Base-by-base conservation (phyloP, 2,329 filamentous ascomycete species). In the Fusarium sp. region DNA sequence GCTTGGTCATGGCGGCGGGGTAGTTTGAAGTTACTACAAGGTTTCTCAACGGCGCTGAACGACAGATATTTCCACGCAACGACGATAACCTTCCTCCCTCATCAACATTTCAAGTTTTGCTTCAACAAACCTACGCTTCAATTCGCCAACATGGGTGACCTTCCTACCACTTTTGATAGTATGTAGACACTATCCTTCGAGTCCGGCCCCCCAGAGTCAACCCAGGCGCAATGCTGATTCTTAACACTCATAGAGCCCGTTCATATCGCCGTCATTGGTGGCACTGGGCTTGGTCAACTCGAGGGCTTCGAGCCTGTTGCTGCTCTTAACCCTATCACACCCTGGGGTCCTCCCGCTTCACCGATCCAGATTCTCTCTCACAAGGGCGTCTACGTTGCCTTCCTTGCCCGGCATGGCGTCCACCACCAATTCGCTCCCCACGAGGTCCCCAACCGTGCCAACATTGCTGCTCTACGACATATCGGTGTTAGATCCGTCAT, bases 401-500 rank as follows among this genome's bases (percentile, higher is more conserved):
- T 99, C 85, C 89, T 99, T 73, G 93, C 94, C 68, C 93, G 96
- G 43, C 96, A 99, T 82, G 96, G 96, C 71, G 79, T 89, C 15
- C 86, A 96, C 87, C 96, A 99, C 84, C 88, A 98, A 81, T 86
- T 92, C 72, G 93, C 94, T 8, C 96, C 96, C 0, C 94, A 98
- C 78, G 96, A 99, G 82, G 92, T 99, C n/a, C 94, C 94, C 63
- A 89, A 91, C 71, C 93, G 93, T 69, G 96, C 96, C 81, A 99
- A 98, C 84, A 97, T 99, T 76, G 95, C 96, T n/a, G 96, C 96
- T n/a, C 86, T 99, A 68, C 91, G 96, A 70, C 90, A 89, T 75
- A 86, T 99, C 65, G 96, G 96, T 71, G 96, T 98, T 44, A 91
- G 94, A 76, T 92, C 90, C 78, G 89, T 98, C 79, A 93, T 99